Base-by-base conservation (phyloP, 305 asterid species). In the Rubia tinctorum region DNA sequence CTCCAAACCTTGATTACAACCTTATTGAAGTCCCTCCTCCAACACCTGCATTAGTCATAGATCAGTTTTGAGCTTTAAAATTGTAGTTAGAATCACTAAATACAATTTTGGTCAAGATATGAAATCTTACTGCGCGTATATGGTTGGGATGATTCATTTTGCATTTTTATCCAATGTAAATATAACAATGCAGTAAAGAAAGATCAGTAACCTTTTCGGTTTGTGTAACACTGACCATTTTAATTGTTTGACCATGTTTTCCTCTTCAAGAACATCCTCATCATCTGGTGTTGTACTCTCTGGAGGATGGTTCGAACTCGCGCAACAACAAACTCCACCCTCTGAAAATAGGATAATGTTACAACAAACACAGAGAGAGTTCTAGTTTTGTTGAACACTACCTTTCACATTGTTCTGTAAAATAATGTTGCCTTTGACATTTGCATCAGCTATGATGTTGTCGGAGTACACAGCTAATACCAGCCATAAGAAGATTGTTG, bases 381-480 rank as follows among this genome's bases (percentile, higher is more conserved):
- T 44, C 40, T 34, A 39, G 43, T 68, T 64, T 39, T 7, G 30
- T 60, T 65, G 9, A 22, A 23, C 30, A 64, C 70, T 89, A 92
- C 97, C 51, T n/a, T n/a, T n/a, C n/a, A n/a, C n/a, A n/a, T n/a
- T n/a, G n/a, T n/a, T n/a, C n/a, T n/a, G n/a, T n/a, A n/a, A n/a
- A n/a, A n/a, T n/a, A n/a, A n/a, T n/a, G n/a, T n/a, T n/a, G n/a
- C n/a, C n/a, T n/a, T n/a, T 90, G 78, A 82, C 98, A 79, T 89
- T 85, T 76, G 86, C 45, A 79, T 92, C 87, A 66, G 97, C 95
- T 74, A 90, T 66, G 79, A 89, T 84, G 79, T 92, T 92, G 87
- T 92, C 98, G 7, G 89, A 89, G 90, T 92, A 92, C 80, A 92
- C 82, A 73, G 98, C 97, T 82, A 86, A 53, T 73, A 89, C 20